phyloP scores from a whole-genome alignment of 2,329 filamentous ascomycete genomes.

The Dactylellina cionopaga region DNA sequence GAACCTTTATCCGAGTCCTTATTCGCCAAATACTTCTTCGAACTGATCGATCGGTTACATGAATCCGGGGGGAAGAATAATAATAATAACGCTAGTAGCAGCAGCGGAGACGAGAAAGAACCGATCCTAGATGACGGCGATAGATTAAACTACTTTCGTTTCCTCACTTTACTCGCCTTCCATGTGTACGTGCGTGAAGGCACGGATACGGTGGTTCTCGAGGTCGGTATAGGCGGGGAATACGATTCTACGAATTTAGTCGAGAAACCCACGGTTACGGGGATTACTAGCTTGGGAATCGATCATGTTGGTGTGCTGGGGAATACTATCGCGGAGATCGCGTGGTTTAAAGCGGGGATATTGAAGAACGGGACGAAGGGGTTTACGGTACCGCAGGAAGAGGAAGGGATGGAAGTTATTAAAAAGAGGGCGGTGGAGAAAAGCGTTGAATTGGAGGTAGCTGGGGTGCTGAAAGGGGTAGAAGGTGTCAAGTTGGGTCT shows the following conservation, averaged over 20 bases:
- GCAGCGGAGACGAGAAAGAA: background rate
- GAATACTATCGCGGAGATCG: slow-evolving; percentile 79
- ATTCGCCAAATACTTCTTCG: slow-evolving; percentile 74
- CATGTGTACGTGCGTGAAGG: slow-evolving; percentile 82
- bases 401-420: slow-evolving; percentile 69
- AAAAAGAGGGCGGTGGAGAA: slow-evolving; percentile 70
- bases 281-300: slow-evolving; percentile 82
- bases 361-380: slow-evolving; percentile 74
- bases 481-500: slow-evolving; percentile 60
- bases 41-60: slow-evolving; percentile 72
- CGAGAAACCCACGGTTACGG: slow-evolving; percentile 73
- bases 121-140: slow-evolving; percentile 65
- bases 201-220: slow-evolving; percentile 81
- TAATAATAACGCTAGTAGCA: background rate
- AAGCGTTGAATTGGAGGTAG: slow-evolving; percentile 63
- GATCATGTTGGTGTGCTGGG: slow-evolving; percentile 87
- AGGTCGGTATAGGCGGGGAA: slow-evolving; percentile 94
- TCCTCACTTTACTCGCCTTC: slow-evolving; percentile 86
- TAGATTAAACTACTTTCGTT: slow-evolving; percentile 93
- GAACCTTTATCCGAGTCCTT: slow-evolving; percentile 68
- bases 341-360: slow-evolving; percentile 92
- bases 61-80: slow-evolving; percentile 66
- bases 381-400: slow-evolving; percentile 71
- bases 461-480: slow-evolving; percentile 57
- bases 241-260: slow-evolving; percentile 93